Evolutionary conservation across 1,284 basidiomycete genomes (phyloP), one percentile per base, ranked within the genome.

Genomic region (Apiotrichum sp.): DNA sequence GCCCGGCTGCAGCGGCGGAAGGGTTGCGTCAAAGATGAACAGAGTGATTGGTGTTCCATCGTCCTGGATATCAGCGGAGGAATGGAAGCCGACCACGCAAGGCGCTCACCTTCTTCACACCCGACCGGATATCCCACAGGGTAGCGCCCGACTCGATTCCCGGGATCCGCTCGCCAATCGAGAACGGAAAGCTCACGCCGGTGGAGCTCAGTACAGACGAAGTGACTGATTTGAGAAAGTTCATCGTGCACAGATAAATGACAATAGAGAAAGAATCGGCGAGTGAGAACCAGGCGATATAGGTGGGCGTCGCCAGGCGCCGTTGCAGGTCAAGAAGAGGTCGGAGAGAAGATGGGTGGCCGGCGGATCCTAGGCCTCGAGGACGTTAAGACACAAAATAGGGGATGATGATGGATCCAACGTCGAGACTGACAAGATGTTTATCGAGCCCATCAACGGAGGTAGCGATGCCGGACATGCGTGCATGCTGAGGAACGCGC

Each of bases 91-190:
- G 40, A 9, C n/a, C 40, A 41, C 6, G 7, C 36, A 38, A 6
- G n/a, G 40, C 40, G 71, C 81, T 63, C 68, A 93, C 92, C 77
- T 87, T 82, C 78, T 92, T 96, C 35, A 84, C 87, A 31, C 84
- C 95, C 62, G 93, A 88, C 65, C 93, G 88, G 7, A 97, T 79
- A 33, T 82, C 86, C 86, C 92, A 98, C 39, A 95, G 84, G 0
- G 84, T 84, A 47, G 58, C 62, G 13, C 77, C 78, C 22, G 77
- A 76, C 53, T 91, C 86, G 56, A 84, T 82, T 31, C 84, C 82
- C 8, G 80, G 68, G 48, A 92, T 83, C 62, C 87, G 86, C 38
- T 83, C 77, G 31, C 93, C 93, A 22, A 98, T 82, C 4, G 85
- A 83, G 70, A 95, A 98, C 2, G 92, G 92, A 41, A 95, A 80